Evolutionary conservation across 2,329 filamentous ascomycete species (phyloP).

Genomic region (Apiospora aurea): DNA sequence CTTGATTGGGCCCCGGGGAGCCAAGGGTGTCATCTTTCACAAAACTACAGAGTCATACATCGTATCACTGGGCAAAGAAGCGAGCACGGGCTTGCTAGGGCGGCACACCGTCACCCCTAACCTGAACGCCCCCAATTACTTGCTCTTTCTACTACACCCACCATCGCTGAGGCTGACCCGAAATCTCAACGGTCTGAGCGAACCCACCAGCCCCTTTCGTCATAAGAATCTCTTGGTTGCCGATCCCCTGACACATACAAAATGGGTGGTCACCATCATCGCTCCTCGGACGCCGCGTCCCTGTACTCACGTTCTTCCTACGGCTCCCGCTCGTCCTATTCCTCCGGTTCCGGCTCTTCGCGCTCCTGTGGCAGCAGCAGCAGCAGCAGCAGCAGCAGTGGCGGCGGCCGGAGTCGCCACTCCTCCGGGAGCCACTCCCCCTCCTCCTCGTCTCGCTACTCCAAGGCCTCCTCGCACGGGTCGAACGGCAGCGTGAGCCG

Average conservation of each 20-base stretch:
- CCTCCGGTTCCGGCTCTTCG: background rate
- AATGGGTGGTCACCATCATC: constrained; percentile 4
- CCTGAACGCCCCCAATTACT: background rate
- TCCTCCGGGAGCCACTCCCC: background rate
- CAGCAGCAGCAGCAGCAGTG: background rate
- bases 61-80: background rate
- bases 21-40: background rate
- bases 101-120: background rate
- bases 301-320: background rate
- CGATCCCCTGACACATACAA: background rate
- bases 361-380: background rate
- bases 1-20: background rate
- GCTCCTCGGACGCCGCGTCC: background rate
- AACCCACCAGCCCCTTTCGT: background rate
- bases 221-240: background rate
- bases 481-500: constrained; percentile 37
- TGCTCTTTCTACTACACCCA: background rate
- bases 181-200: background rate
- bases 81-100: background rate
- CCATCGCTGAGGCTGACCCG: background rate
- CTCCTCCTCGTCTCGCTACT: constrained; percentile 12
- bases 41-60: background rate
- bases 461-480: background rate
- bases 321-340: background rate
- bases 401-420: background rate